Base-by-base conservation (phyloP, 129 eudicot genomes). In the Centrapalus pauciflorus region DNA sequence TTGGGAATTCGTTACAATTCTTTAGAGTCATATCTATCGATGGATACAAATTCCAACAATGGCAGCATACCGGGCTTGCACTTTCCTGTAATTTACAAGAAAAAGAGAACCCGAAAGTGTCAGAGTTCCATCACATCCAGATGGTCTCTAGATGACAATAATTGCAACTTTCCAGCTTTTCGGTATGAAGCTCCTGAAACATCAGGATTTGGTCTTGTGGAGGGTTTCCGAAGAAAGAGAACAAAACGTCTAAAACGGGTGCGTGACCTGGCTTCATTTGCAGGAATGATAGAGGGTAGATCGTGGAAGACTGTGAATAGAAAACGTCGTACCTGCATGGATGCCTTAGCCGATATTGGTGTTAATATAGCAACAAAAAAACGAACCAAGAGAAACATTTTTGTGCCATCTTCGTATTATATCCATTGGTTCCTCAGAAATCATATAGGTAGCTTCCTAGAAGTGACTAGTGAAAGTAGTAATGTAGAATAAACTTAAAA, bases 31-130 rank as follows among this genome's bases (percentile, higher is more conserved):
- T 77, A 74, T 75, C 60, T n/a, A 49, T 35, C 72, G 8, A 38
- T 34, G 61, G 8, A 69, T 46, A 67, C 82, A 41, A 61, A 69
- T n/a, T n/a, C n/a, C n/a, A n/a, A n/a, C n/a, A n/a, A n/a, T n/a
- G n/a, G n/a, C n/a, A n/a, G n/a, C n/a, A n/a, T n/a, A n/a, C n/a
- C n/a, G n/a, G n/a, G n/a, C n/a, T n/a, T n/a, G n/a, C n/a, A n/a
- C 67, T 84, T 84, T 45, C 94, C 95, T 8, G 62, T 54, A 35
- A 84, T 70, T 34, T 56, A 57, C 60, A 94, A 89, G 83, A 89
- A 77, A 78, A 89, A 79, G 75, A 86, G 97, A 79, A 89, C 82
- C 3, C 88, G 77, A 78, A 78, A 73, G 72, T 69, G 20, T 64
- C 48, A 74, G 4, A 74, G 35, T 38, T 50, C 77, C 13, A 66